phyloP scores from a whole-genome alignment of 352 stramenopile species.

The Phytophthora sp. region DNA sequence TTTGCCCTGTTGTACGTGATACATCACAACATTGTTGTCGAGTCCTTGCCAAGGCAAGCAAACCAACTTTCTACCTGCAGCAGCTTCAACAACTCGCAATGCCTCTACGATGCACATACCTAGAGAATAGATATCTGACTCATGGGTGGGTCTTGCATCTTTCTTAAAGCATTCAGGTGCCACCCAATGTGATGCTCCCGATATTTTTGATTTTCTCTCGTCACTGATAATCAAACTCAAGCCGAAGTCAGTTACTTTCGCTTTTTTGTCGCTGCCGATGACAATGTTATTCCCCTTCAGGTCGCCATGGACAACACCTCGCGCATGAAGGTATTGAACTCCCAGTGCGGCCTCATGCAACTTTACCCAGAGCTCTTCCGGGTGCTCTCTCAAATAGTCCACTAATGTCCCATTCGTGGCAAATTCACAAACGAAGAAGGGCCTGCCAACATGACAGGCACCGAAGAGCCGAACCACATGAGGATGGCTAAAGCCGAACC shows the following conservation, averaged over 20 bases:
- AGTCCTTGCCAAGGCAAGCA: background rate
- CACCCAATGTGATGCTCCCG: background rate
- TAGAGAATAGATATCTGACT: constrained; percentile 11
- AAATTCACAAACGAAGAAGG: constrained; percentile 23
- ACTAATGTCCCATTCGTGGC: constrained; percentile 4
- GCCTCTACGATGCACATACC: constrained; percentile 11
- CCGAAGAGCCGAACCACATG: constrained; percentile 15
- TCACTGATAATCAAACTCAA: background rate
- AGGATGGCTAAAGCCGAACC: constrained; percentile 16
- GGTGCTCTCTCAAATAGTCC: background rate
- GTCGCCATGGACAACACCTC: background rate
- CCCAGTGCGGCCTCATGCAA: constrained; percentile 6
- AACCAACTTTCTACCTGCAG: no score
- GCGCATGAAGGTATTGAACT: constrained; percentile 1
- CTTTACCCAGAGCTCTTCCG: background rate
- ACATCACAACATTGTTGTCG: background rate
- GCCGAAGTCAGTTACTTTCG: constrained; percentile 14
- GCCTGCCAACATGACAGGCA: constrained; percentile 6
- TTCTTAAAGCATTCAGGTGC: background rate
- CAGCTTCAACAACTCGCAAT: background rate
- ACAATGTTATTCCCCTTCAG: constrained; percentile 14
- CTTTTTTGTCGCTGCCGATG: constrained; percentile 1
- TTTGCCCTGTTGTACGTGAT: background rate
- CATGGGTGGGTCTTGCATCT: background rate
- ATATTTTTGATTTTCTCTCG: background rate